Base-by-base conservation (phyloP, 768 basidiomycete genomes). In the Amanita thiersii region DNA sequence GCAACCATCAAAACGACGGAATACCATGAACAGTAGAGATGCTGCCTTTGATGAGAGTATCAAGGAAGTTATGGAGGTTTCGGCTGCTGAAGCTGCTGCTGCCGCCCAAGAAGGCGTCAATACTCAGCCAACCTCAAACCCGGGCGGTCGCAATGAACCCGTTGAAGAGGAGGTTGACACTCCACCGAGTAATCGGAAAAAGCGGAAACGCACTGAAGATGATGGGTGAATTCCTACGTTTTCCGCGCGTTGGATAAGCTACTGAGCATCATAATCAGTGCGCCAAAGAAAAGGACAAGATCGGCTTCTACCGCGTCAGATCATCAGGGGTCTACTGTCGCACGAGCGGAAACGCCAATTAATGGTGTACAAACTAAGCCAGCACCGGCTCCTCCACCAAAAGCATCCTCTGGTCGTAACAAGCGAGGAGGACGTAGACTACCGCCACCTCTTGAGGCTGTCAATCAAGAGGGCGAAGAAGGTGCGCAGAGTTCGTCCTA, bases 21-120 rank as follows among this genome's bases (percentile, higher is more conserved):
- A 89, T 52, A 99, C 96, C 38, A 94, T 99, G 91, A 98, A 98
- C 59, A 93, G 89, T 54, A 71, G 94, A 44, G 94, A 96, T 59
- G 89, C 93, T 11, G 84, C 81, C 9, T 93, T 91, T 56, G 93
- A 94, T 56, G 86, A 92, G 55, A 89, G 81, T 55, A 58, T 86
- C 43, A 81, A 84, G 57, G 82, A 84, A 53, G 65, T 85, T 40
- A 79, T 87, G 38, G 79, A 83, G 51, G 77, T 75, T 28, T 81
- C 81, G 14, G 83, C 82, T 18, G 77, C 79, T 4, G 81, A 84
- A 56, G 83, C 81, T 3, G 75, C 75, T 37, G 73, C 71, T 21
- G 34, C 34, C 11, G 64, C 58, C 6, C 64, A 70, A 37, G 74
- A 74, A 29, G 54, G 62, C n/a, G 58, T 38, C 28, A 59, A 55